Evolutionary conservation across 352 stramenopile genomes (phyloP).

Genomic region (Globisporangium recalcitrans): DNA sequence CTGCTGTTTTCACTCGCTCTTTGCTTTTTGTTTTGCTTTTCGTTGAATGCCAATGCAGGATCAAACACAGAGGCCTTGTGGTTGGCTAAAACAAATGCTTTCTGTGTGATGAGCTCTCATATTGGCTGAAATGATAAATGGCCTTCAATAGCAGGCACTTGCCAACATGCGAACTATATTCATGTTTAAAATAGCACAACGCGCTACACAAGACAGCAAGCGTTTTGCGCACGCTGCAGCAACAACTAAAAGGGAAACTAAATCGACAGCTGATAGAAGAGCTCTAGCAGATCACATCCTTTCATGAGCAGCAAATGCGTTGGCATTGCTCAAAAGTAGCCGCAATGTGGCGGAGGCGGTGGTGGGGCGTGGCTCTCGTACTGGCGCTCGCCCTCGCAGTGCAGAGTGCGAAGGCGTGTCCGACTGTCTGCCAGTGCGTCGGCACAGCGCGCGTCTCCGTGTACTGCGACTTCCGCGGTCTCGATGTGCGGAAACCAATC

Average conservation of each 20-base stretch:
- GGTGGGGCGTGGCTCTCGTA: not conserved
- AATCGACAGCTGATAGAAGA: not conserved
- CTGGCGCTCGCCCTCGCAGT: not conserved
- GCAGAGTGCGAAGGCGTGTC: constrained; percentile 21
- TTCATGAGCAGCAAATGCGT: not conserved
- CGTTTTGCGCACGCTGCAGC: too few species aligned
- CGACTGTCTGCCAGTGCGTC: constrained; percentile 57
- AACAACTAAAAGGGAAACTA: too few species aligned
- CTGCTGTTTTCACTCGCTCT: not conserved
- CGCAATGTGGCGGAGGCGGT: not conserved
- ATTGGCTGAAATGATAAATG: not conserved
- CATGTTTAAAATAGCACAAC: not conserved
- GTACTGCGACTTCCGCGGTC: constrained; percentile 68
- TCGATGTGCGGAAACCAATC: constrained; percentile 33
- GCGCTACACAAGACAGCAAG: too few species aligned
- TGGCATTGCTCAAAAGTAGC: too few species aligned
- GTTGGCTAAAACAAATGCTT: not conserved
- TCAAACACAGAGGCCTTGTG: not conserved
- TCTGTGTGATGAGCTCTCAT: not conserved
- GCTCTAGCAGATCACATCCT: not conserved
- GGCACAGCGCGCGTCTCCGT: constrained; percentile 58
- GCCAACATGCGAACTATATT: not conserved
- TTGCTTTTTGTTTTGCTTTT: not conserved
- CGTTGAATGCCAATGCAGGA: not conserved
- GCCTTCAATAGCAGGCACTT: not conserved